Base-by-base conservation (phyloP, 1,284 basidiomycete species). In the Amylostereum areolatum region DNA sequence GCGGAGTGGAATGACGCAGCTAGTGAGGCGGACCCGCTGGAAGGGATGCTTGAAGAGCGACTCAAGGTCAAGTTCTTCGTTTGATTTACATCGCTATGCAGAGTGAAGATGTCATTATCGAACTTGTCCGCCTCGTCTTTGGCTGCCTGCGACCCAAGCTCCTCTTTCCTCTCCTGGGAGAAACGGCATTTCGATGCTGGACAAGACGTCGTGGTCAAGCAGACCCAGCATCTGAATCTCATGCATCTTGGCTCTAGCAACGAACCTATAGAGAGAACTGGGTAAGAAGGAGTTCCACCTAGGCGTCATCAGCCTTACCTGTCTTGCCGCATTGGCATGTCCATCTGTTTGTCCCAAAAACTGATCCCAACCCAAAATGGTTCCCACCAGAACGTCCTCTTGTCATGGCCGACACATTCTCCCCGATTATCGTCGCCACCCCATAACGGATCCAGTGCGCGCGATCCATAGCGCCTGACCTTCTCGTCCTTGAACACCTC, bases 221-320 rank as follows among this genome's bases (percentile, higher is more conserved):
- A 95, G 72, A 3, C 93, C 93, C 6, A 96, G 77, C 89, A 92
- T 94, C 62, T 96, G 89, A 42, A 96, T 92, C 62, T 95, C 89
- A 59, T 92, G 89, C 91, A 97, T 95, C 67, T 90, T 92, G 35
- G 89, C 92, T 39, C 92, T 82, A 2, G 92, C 85, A 28, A 97
- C 75, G 62, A 97, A 97, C 55, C 88, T 90, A 54, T 11, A 43
- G 12, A 35, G 10, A 18, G 12, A 28, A 36, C n/a, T 31, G 31
- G 10, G 29, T 45, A 28, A 24, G 18, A 32, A 49, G 25, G 6
- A 9, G 25, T 24, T 27, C 7, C 5, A 1, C 10, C 32, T 27
- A 30, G 28, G 29, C 18, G 41, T 4, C 7, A 18, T 36, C 9
- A 41, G 32, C 62, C 68, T 50, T 53, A 86, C 77, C 92, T 82